Percentiles rank a stretch among this genome's conserved stretches.
Evolutionary conservation across 768 basidiomycete genomes (phyloP).

Genomic region (Termitomyces sp.): DNA sequence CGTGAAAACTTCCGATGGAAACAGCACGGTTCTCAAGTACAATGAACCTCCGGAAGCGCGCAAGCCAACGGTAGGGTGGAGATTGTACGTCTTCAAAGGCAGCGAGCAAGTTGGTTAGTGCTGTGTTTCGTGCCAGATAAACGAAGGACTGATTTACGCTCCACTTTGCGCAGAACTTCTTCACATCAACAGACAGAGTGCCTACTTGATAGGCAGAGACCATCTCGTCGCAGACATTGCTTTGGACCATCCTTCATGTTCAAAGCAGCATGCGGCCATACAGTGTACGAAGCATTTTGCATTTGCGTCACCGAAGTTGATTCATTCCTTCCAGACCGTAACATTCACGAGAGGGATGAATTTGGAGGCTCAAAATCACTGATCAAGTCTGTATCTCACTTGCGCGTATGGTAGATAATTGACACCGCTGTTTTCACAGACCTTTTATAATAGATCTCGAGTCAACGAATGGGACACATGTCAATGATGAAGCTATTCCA

Average conservation of each 20-base stretch:
- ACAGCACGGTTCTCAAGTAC: slow-evolving; percentile 86
- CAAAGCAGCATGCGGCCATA: slow-evolving; percentile 97
- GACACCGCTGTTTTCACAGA: slow-evolving; percentile 34
- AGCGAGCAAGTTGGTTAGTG: slow-evolving; percentile 84
- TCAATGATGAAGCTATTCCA: slow-evolving; percentile 86
- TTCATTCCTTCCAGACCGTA: slow-evolving; percentile 53
- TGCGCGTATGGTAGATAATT: neutral
- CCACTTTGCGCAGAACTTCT: slow-evolving; percentile 61
- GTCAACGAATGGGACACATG: slow-evolving; percentile 94
- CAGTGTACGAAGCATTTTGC: slow-evolving; percentile 61
- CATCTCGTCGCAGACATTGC: slow-evolving; percentile 81
- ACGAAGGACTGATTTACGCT: neutral
- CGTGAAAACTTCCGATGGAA: slow-evolving; percentile 70
- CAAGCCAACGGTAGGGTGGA: slow-evolving; percentile 87
- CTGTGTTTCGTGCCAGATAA: neutral
- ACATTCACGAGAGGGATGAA: slow-evolving; percentile 84
- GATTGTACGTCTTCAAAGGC: slow-evolving; percentile 97
- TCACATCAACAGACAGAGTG: slow-evolving; percentile 91
- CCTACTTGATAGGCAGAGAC: slow-evolving; percentile 92
- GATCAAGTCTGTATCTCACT: slow-evolving; percentile 65
- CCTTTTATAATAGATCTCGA: slow-evolving; percentile 98
- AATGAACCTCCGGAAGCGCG: slow-evolving; percentile 98
- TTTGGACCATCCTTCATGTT: slow-evolving; percentile 94
- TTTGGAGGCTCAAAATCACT: slow-evolving; percentile 73
- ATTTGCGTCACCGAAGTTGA: slow-evolving; percentile 4